These are phyloP conservation scores for Tetradesmus obliquus DNA, from an alignment of 139 green algal genomes.

Conservation along the genomic window DNA sequence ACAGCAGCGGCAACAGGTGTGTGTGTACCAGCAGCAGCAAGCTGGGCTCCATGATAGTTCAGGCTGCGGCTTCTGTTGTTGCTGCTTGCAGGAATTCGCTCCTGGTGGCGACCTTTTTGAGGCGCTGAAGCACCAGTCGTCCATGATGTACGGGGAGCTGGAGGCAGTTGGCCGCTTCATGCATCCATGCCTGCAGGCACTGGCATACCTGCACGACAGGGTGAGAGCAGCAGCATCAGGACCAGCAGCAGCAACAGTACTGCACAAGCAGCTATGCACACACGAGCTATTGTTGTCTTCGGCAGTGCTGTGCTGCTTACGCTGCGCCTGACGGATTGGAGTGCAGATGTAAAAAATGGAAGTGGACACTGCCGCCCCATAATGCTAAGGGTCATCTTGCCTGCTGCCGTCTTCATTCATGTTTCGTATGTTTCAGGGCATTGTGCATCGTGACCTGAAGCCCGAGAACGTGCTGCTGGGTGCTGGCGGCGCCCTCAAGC, in stretches of 20 bases:
- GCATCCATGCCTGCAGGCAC: conserved; percentile 6
- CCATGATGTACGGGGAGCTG: background rate
- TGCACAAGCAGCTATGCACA: too few species aligned
- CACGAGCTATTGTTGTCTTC: background rate
- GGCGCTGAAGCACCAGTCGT: conserved; percentile 65
- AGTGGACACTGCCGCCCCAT: too few species aligned
- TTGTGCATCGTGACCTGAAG: conserved; percentile 66
- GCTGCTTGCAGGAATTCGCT: conserved; percentile 58
- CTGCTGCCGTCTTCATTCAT: background rate
- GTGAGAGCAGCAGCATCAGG: background rate
- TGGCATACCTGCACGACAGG: conserved; percentile 2
- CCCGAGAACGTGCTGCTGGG: conserved; percentile 32
- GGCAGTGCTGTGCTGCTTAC: background rate
- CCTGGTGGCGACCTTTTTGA: conserved; percentile 84
- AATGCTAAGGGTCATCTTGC: background rate
- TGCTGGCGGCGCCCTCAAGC: conserved; percentile 10
- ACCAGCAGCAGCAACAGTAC: background rate
- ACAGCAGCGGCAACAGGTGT: too few species aligned
- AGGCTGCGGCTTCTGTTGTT: background rate
- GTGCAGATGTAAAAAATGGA: too few species aligned
- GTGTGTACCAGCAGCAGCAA: too few species aligned
- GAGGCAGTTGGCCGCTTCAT: conserved; percentile 15
- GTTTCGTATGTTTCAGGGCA: conserved; percentile 47
- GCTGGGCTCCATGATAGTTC: too few species aligned
- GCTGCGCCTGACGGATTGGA: too few species aligned